Percentiles rank a stretch among this genome's conserved stretches.
Conservation (phyloP, 2,329 filamentous ascomycete genomes). For the Colletotrichum graminicola region DNA sequence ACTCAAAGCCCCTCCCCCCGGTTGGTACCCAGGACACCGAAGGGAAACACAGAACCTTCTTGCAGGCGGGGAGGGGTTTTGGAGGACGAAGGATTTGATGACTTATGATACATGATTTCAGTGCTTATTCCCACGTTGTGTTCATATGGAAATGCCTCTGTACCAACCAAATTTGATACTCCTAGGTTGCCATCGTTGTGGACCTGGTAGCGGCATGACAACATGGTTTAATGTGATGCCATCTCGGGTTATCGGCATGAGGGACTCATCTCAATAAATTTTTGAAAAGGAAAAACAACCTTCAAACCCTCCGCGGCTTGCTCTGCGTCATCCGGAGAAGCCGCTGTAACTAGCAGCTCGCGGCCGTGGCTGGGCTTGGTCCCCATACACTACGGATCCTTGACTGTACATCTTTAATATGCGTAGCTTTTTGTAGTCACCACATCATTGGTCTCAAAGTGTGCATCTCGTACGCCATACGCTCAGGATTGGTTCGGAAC, state of each 20-base stretch:
- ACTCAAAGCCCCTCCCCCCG: not conserved
- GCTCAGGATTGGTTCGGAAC: not conserved
- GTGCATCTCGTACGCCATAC: not conserved
- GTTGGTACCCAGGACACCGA: slow-evolving; percentile 23
- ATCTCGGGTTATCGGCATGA: not conserved
- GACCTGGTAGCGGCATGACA: not conserved
- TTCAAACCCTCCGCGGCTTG: not conserved
- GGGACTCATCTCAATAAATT: not conserved
- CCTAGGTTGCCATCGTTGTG: not conserved
- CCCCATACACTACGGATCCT: not conserved
- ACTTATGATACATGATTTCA: not conserved
- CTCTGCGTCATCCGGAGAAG: slow-evolving; percentile 33
- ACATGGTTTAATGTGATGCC: not conserved
- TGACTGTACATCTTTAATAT: not conserved
- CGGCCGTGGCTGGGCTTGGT: slow-evolving; percentile 17
- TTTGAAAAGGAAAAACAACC: not conserved
- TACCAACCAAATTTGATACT: not conserved
- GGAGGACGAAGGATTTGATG: not conserved
- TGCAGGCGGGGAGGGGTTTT: not conserved
- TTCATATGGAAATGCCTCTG: not conserved
- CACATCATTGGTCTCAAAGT: not conserved
- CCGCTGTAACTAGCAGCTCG: slow-evolving; percentile 16
- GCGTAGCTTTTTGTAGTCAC: not conserved
- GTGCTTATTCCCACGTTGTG: not conserved
- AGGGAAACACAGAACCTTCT: slow-evolving; percentile 42